A percentile compares a stretch with the other conserved stretches of the same genome.
phyloP scores from a whole-genome alignment of 176 grass and related monocot species.

The Oryza glumipatula region DNA sequence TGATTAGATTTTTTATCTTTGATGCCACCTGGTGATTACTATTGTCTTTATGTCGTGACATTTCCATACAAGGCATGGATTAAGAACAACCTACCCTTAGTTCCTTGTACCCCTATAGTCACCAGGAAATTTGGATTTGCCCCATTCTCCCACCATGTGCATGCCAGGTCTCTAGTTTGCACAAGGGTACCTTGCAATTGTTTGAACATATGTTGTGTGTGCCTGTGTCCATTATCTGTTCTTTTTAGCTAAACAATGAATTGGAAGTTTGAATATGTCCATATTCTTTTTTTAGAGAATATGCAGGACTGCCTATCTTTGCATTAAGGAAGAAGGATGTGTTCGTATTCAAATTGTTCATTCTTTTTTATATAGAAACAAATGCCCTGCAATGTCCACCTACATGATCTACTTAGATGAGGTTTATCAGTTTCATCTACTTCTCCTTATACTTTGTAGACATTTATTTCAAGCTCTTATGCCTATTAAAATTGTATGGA shows the following conservation, averaged over 20 bases:
- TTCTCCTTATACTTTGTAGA: neutral
- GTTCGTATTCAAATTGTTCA: no score
- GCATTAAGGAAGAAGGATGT: no score
- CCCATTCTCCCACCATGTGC: neutral
- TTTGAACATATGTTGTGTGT: slow-evolving; percentile 6
- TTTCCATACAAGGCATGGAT: neutral
- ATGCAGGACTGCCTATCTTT: no score
- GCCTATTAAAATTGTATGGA: neutral
- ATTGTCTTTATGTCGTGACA: neutral
- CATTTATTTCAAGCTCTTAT: slow-evolving; percentile 20
- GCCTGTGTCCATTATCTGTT: neutral
- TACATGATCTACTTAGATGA: neutral
- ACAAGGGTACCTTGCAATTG: neutral
- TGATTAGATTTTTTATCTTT: neutral
- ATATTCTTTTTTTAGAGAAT: no score
- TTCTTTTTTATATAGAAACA: neutral
- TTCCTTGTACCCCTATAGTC: neutral
- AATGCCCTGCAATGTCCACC: neutral
- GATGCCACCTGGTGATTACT: neutral
- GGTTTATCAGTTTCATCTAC: neutral
- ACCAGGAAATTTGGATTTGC: neutral
- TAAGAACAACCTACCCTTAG: neutral
- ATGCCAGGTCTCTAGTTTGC: neutral
- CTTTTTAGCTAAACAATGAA: neutral
- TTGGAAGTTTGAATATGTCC: neutral